A percentile compares a stretch with the other conserved stretches of the same genome.
phyloP scores from a whole-genome alignment of 495 filamentous ascomycete species.

The Talaromyces trachyspermus region DNA sequence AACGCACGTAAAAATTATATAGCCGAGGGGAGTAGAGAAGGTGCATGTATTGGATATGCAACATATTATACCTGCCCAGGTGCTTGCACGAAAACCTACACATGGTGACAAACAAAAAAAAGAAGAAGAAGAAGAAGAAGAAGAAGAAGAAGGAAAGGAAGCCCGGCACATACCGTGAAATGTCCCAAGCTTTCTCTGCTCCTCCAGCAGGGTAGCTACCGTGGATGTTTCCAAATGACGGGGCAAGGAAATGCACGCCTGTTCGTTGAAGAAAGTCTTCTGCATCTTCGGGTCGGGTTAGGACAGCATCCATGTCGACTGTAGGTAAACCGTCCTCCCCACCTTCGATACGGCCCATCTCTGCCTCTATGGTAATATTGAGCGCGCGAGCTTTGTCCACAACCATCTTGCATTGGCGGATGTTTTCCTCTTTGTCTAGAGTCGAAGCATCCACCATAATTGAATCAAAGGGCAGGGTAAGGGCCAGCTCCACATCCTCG shows the following conservation, averaged over 20 bases:
- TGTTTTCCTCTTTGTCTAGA: constrained; percentile 64
- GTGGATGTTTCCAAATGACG: constrained; percentile 70
- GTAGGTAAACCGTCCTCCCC: constrained; percentile 68
- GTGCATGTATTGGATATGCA: too few species aligned
- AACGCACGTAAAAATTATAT: too few species aligned
- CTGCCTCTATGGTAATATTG: constrained; percentile 62
- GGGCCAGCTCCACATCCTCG: constrained; percentile 48
- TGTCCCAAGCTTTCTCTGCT: constrained; percentile 53
- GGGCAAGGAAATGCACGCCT: constrained; percentile 65
- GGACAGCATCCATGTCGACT: constrained; percentile 54
- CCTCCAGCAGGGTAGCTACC: constrained; percentile 52
- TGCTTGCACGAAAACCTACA: too few species aligned
- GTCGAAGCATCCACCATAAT: constrained; percentile 66
- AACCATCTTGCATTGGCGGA: constrained; percentile 54
- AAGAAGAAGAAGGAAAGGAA: background rate
- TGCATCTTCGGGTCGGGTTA: constrained; percentile 60
- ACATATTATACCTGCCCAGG: too few species aligned
- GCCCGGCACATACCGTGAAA: constrained; percentile 38
- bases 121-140: background rate
- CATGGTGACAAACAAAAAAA: too few species aligned
- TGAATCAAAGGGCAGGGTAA: constrained; percentile 52
- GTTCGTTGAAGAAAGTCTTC: constrained; percentile 53
- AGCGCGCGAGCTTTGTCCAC: constrained; percentile 52
- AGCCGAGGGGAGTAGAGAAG: too few species aligned
- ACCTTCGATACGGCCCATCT: constrained; percentile 64